Evolutionary conservation across 139 green algal genomes (phyloP).

Genomic region (Bryopsis sp.): DNA sequence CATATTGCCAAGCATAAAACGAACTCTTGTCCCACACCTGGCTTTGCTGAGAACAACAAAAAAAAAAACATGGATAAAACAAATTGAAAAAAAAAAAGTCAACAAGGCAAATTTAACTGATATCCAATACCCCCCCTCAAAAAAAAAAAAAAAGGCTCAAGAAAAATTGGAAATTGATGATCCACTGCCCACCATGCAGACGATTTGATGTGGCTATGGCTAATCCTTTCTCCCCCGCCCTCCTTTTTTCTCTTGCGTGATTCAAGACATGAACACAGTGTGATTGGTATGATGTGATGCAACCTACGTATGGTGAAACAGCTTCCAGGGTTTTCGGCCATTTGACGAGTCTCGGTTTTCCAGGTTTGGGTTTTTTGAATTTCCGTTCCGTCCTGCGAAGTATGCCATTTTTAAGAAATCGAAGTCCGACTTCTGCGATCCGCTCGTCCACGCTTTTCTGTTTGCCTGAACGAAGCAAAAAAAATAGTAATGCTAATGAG

Average conservation of each 20-base stretch:
- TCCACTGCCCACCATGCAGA: too few relatives aligned
- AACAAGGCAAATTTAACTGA: too few relatives aligned
- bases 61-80: too few relatives aligned
- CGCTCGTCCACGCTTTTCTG: conserved; percentile 22
- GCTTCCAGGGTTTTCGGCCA: conserved; percentile 49
- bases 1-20: conserved; percentile 69
- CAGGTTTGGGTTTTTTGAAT: conserved; percentile 63
- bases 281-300: not conserved
- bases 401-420: conserved; percentile 36
- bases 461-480: conserved; percentile 9
- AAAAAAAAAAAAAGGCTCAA: too few relatives aligned
- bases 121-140: too few relatives aligned
- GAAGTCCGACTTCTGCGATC: conserved; percentile 22
- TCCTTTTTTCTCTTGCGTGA: too few relatives aligned
- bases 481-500: not conserved
- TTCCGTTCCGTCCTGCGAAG: conserved; percentile 36
- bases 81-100: too few relatives aligned
- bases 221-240: too few relatives aligned
- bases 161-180: too few relatives aligned
- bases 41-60: too few relatives aligned
- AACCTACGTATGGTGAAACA: conserved; percentile 4
- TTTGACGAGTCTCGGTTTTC: conserved; percentile 52
- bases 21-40: conserved; percentile 44
- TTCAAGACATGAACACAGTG: too few relatives aligned
- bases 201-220: too few relatives aligned